phyloP scores from a whole-genome alignment of 2,329 filamentous ascomycete genomes.

The Colletotrichum acutatum region DNA sequence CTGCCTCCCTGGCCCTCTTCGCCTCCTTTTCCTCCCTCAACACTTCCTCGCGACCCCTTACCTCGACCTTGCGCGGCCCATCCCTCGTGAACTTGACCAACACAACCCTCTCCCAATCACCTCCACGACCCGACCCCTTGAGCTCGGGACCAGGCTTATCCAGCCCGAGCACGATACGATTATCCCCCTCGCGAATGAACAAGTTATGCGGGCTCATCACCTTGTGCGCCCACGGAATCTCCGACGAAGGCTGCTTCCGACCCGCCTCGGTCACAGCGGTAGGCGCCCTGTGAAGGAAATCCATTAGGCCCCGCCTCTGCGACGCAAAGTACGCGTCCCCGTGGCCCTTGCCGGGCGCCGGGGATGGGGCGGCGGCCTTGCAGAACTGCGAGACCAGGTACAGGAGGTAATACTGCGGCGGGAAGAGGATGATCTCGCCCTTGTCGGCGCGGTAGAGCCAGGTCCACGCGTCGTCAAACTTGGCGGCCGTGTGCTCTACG shows the following conservation, averaged over 20 bases:
- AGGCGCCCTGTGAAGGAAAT: constrained; percentile 60
- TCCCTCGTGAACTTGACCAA: constrained; percentile 64
- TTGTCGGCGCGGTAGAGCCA: constrained; percentile 75
- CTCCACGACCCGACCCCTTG: constrained; percentile 56
- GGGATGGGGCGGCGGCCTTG: constrained; percentile 44
- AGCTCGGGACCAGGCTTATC: constrained; percentile 69
- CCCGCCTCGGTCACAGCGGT: constrained; percentile 54
- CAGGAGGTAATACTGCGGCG: constrained; percentile 86
- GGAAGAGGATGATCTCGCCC: constrained; percentile 85
- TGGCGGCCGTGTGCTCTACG: constrained; percentile 75
- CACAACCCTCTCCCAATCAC: constrained; percentile 70
- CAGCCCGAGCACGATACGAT: constrained; percentile 64
- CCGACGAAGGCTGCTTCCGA: constrained; percentile 52
- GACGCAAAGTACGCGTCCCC: constrained; percentile 50
- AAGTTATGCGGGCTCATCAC: constrained; percentile 67
- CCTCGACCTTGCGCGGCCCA: constrained; percentile 64
- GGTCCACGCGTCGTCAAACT: constrained; percentile 75
- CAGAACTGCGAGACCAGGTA: constrained; percentile 67
- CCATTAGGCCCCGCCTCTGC: constrained; percentile 64
- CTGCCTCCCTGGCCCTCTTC: constrained; percentile 36
- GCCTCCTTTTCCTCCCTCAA: constrained; percentile 55
- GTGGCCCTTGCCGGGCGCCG: constrained; percentile 38
- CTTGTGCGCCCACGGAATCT: constrained; percentile 68
- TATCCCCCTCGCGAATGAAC: constrained; percentile 56
- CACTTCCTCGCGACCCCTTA: constrained; percentile 61